Base-by-base conservation (phyloP, 768 basidiomycete species). In the Kockovaella imperatae region DNA sequence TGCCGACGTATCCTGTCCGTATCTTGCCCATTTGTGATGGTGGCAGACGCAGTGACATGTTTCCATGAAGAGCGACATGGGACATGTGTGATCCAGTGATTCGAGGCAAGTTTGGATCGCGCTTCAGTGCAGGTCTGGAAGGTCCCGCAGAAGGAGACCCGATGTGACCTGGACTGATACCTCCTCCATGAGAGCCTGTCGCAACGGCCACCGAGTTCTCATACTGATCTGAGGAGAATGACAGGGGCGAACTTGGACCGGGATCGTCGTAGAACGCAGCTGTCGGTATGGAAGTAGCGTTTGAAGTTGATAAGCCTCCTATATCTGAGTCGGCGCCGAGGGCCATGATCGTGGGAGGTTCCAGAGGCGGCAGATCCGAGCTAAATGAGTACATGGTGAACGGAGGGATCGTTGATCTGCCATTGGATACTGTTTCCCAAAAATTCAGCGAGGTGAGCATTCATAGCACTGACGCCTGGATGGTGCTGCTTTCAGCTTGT, bases 301-400 rank as follows among this genome's bases (percentile, higher is more conserved):
- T 24, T 34, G 53, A 56, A 4, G 63, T 65, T 1, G 59, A 66
- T 36, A 60, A 45, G 14, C 89, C 86, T 5, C 91, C 90, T 35
- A 91, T 83, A 71, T 97, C 93, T 0, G 76, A 76, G 69, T 97
- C 93, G 55, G 83, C 87, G 3, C 91, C 91, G 0, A 78, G 79
- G 0, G 83, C 85, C 52, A 82, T 82, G n/a, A 78, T 74, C 3
- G 75, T 54, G 40, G 87, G 61, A 52, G 84, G 45, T 10, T 45
- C 47, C n/a, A 51, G 35, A 8, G 57, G 58, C 4, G 50, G 58
- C 3, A 48, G 34, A 1, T 29, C 5, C 11, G 53, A 41, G 3
- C 52, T 52, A 46, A 68, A 59, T 0, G 60, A 57, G 50, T 60
- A 64, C 34, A 70, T 57, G 26, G 57, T 60, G 35, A 56, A 53